phyloP scores from a whole-genome alignment of 306 rosid species.

The Cicer bijugum region DNA sequence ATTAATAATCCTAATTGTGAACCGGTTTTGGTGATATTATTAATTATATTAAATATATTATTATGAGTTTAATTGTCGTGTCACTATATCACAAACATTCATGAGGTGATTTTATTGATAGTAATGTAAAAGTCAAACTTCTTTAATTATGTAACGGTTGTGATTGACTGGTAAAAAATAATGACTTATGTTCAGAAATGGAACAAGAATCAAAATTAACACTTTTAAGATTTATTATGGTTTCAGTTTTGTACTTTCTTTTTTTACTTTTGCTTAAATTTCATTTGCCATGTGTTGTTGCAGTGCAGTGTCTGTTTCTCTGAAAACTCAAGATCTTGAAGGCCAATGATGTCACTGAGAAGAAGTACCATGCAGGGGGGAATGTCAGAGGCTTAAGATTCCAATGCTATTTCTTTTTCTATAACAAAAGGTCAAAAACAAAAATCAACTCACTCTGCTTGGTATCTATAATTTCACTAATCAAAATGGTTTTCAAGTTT shows the following conservation, averaged over 20 bases:
- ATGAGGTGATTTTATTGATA: too few relatives aligned
- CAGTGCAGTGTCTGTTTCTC: not conserved
- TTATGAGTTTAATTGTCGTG: too few relatives aligned
- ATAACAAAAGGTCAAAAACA: slow-evolving; percentile 35
- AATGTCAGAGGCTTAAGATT: not conserved
- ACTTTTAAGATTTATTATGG: slow-evolving; percentile 40
- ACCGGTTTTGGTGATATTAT: slow-evolving; percentile 17
- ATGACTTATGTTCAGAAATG: slow-evolving; percentile 46
- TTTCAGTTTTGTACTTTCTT: slow-evolving; percentile 14
- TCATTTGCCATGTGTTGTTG: not conserved
- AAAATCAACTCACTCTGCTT: not conserved
- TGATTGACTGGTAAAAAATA: not conserved
- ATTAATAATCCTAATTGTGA: not conserved
- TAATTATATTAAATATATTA: not conserved
- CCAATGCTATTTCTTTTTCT: slow-evolving; percentile 17
- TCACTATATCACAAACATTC: too few relatives aligned
- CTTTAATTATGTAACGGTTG: too few relatives aligned
- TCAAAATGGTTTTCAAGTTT: not conserved
- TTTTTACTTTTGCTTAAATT: not conserved
- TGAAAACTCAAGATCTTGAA: slow-evolving; percentile 15
- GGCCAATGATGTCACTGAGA: not conserved
- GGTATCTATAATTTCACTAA: not conserved
- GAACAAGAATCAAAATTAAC: slow-evolving; percentile 55
- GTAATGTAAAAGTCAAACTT: too few relatives aligned
- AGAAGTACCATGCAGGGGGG: not conserved